These are phyloP conservation scores for Blastobotrys ciferrii DNA, from an alignment of 1,139 yeast species.

Conservation along the genomic window DNA sequence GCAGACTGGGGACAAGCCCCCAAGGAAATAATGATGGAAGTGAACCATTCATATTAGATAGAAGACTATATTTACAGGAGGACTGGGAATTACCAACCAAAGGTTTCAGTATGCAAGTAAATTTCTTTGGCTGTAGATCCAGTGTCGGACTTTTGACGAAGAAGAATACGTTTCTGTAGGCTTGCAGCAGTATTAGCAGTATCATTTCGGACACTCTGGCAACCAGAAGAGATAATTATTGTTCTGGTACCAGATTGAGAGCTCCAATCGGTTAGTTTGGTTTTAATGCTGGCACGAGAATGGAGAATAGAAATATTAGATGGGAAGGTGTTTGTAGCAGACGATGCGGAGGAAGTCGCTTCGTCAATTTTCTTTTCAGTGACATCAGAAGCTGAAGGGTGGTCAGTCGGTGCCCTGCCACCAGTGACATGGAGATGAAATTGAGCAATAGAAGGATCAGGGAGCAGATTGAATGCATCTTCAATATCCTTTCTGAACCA, in stretches of 20 bases:
- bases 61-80: not conserved
- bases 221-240: conserved; percentile 53
- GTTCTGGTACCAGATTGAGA: conserved; percentile 41
- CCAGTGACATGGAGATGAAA: conserved; percentile 14
- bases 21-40: no score
- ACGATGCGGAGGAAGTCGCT: not conserved
- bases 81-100: conserved; percentile 48
- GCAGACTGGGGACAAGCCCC: no score
- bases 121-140: conserved; percentile 43
- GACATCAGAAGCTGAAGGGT: not conserved
- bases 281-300: conserved; percentile 36
- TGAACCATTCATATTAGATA: no score
- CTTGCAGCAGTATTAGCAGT: conserved; percentile 48
- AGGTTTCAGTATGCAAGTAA: conserved; percentile 56
- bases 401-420: not conserved
- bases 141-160: conserved; percentile 20
- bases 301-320: not conserved
- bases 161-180: conserved; percentile 35
- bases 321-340: not conserved
- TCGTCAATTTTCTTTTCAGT: not conserved
- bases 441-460: conserved; percentile 11
- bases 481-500: conserved; percentile 49
- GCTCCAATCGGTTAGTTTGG: conserved; percentile 21
- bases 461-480: conserved; percentile 16
- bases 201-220: conserved; percentile 44